Percentiles rank a stretch among this genome's conserved stretches.
These are phyloP conservation scores for Gymnopus androsaceus DNA, from an alignment of 1,284 basidiomycete genomes.

Conservation along the genomic window DNA sequence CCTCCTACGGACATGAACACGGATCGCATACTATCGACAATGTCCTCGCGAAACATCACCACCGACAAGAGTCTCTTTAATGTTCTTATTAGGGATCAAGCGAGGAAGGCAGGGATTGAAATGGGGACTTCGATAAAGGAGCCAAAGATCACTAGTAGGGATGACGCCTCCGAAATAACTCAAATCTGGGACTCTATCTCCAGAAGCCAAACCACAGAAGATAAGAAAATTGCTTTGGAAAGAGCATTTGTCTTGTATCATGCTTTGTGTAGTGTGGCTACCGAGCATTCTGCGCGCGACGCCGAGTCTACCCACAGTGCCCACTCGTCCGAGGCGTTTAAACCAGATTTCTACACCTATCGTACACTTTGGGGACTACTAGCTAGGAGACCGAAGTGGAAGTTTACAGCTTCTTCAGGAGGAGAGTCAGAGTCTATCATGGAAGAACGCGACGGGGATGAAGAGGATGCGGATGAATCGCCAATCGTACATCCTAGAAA, in stretches of 20 bases:
- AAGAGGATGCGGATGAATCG: background rate
- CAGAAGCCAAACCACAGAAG: background rate
- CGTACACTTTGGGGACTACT: conserved; percentile 1
- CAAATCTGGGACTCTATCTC: background rate
- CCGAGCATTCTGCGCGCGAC: background rate
- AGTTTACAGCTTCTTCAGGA: background rate
- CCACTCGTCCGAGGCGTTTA: background rate
- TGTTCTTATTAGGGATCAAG: background rate
- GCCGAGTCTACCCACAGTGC: background rate
- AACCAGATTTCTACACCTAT: conserved; percentile 5
- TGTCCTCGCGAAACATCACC: background rate
- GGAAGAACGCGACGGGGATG: background rate
- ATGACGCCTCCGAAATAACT: background rate
- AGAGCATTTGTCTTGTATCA: background rate
- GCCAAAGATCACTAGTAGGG: background rate
- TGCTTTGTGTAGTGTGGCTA: background rate
- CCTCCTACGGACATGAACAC: background rate
- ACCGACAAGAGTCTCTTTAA: conserved; percentile 1
- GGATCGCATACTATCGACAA: background rate
- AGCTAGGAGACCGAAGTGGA: background rate
- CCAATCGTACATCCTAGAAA: background rate
- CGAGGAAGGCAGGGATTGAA: background rate
- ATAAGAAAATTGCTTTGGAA: background rate
- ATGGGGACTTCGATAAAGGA: no score
- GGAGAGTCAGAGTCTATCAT: no score